phyloP scores from a whole-genome alignment of 2,329 filamentous ascomycete species.

The Talaromyces rugulosus region DNA sequence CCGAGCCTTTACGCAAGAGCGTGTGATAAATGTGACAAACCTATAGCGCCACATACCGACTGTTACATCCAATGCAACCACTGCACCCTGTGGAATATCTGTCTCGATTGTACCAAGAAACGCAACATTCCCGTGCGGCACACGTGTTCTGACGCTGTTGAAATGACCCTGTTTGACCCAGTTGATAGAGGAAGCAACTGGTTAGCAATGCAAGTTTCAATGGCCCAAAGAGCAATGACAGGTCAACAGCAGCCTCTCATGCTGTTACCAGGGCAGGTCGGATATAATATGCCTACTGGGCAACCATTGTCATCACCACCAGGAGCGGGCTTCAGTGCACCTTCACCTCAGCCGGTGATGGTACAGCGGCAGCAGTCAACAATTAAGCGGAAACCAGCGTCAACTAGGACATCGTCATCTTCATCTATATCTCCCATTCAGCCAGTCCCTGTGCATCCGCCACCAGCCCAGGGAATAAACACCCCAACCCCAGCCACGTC shows the following conservation, averaged over 20 bases:
- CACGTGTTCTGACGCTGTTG: conserved; percentile 6
- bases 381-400: conserved; percentile 4
- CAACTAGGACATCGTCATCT: conserved; percentile 4
- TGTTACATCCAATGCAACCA: conserved; percentile 10
- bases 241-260: not conserved
- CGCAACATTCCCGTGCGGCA: conserved; percentile 11
- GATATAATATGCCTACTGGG: not conserved
- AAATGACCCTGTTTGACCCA: conserved; percentile 12
- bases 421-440: conserved; percentile 6
- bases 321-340: not conserved
- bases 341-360: not conserved
- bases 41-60: conserved; percentile 3
- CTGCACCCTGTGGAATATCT: conserved; percentile 2
- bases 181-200: conserved; percentile 2
- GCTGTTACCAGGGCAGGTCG: not conserved
- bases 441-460: not conserved
- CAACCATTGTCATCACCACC: not conserved
- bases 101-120: conserved; percentile 10
- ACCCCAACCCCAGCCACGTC: not conserved
- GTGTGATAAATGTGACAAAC: conserved; percentile 10
- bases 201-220: conserved; percentile 1
- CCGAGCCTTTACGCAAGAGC: not conserved
- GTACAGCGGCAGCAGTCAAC: conserved; percentile 6
- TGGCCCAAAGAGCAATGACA: conserved; percentile 8
- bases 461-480: not conserved